Evolutionary conservation across 2,329 filamentous ascomycete species (phyloP).

Genomic region (Onygena corvina): DNA sequence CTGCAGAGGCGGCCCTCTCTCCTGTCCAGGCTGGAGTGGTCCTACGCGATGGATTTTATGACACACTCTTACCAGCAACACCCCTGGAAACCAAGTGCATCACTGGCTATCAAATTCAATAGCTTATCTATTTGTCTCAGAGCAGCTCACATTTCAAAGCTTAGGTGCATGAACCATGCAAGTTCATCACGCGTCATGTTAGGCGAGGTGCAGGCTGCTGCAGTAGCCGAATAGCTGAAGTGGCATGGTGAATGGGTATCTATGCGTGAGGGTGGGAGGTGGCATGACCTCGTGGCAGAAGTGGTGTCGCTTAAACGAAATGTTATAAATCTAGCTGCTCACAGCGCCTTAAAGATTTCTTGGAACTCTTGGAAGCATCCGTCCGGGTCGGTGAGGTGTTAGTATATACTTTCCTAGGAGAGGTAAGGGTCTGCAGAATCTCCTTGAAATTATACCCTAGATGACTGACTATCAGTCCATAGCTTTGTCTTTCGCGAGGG

Average conservation of each 20-base stretch:
- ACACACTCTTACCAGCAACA: conserved; percentile 1
- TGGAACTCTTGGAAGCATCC: conserved; percentile 1
- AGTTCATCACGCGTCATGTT: not conserved
- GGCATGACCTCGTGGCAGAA: not conserved
- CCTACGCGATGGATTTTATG: not conserved
- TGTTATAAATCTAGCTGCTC: conserved; percentile 3
- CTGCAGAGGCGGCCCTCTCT: not conserved
- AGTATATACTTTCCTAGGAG: not conserved
- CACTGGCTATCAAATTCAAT: not conserved
- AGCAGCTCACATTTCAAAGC: not conserved
- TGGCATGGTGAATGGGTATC: not conserved
- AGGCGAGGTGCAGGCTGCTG: not conserved
- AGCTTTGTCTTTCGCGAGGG: not conserved
- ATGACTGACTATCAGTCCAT: not conserved
- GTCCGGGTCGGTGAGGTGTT: not conserved
- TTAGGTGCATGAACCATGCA: not conserved
- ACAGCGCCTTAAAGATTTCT: not conserved
- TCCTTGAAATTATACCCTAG: not conserved
- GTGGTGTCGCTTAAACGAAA: not conserved
- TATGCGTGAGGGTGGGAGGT: not conserved
- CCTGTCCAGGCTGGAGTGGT: not conserved
- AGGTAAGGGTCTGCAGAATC: not conserved
- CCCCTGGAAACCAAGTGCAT: not conserved
- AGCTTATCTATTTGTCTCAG: not conserved
- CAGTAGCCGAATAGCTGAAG: not conserved